Percentiles rank a stretch among this genome's conserved stretches.
Evolutionary conservation across 352 stramenopile genomes (phyloP).

Genomic region (Phytopythium montanum): DNA sequence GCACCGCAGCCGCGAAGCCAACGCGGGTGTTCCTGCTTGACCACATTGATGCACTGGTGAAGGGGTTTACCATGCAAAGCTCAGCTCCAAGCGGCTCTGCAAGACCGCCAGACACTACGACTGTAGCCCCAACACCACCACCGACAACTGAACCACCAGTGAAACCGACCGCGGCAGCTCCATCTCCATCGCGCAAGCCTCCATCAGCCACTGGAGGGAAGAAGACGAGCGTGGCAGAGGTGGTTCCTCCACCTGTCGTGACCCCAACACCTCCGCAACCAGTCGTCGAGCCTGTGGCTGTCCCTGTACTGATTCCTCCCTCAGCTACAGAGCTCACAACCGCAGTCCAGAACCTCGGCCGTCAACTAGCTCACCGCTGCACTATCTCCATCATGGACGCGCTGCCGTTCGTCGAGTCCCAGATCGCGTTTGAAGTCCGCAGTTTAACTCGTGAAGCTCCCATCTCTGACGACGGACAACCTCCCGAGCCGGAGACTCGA

Average conservation of each 20-base stretch:
- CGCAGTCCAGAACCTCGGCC: background rate
- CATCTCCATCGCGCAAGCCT: slow-evolving; percentile 5
- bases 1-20: background rate
- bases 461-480: background rate
- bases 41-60: slow-evolving; percentile 18
- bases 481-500: background rate
- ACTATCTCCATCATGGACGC: background rate
- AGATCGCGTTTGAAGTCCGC: background rate
- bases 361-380: slow-evolving; percentile 1
- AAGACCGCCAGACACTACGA: background rate
- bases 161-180: background rate
- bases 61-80: background rate
- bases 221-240: slow-evolving; percentile 2
- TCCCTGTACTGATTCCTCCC: background rate
- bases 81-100: background rate
- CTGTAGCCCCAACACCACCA: background rate
- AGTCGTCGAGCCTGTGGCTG: background rate
- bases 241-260: background rate
- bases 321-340: background rate
- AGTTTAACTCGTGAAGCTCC: too few species aligned
- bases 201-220: background rate
- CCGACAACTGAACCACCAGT: background rate
- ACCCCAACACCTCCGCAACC: background rate
- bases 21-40: slow-evolving; percentile 41
- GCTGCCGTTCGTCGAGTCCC: background rate